Evolutionary conservation across 345 rosid species (phyloP).

Genomic region (Lepidium africanum): DNA sequence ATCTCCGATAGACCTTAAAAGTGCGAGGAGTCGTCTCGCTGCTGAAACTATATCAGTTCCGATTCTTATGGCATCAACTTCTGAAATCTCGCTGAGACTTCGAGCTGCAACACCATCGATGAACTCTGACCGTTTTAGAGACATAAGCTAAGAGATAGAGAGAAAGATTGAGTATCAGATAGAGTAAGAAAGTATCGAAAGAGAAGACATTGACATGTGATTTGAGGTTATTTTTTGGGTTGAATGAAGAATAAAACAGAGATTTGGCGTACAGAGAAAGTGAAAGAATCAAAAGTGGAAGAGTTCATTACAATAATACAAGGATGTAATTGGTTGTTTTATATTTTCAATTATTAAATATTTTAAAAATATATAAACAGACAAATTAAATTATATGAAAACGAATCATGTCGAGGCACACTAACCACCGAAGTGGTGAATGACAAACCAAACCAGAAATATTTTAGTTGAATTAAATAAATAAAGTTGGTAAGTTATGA

Average conservation of each 20-base stretch:
- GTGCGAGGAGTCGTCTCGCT: constrained; percentile 47
- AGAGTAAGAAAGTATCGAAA: neutral
- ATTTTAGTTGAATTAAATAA: neutral
- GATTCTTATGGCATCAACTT: constrained; percentile 37
- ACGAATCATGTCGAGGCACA: constrained; percentile 16
- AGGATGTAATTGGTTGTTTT: neutral
- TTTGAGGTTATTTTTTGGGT: constrained; percentile 4
- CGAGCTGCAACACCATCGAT: constrained; percentile 31
- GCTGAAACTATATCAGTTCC: constrained; percentile 66
- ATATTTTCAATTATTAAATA: neutral
- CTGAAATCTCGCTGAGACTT: constrained; percentile 62
- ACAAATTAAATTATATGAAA: neutral
- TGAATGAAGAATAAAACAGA: constrained; percentile 19
- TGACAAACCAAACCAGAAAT: constrained; percentile 12
- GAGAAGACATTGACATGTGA: constrained; percentile 13
- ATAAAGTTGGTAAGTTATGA: neutral
- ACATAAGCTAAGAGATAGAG: constrained; percentile 14
- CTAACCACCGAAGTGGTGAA: constrained; percentile 1
- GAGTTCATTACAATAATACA: neutral
- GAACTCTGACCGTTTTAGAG: constrained; percentile 6
- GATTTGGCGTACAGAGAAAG: constrained; percentile 7
- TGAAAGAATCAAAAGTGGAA: constrained; percentile 15
- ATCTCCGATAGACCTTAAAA: constrained; percentile 52
- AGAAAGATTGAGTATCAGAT: neutral
- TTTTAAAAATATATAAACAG: neutral